Evolutionary conservation across 495 filamentous ascomycete genomes (phyloP).

Genomic region (Lophium mytilinum): DNA sequence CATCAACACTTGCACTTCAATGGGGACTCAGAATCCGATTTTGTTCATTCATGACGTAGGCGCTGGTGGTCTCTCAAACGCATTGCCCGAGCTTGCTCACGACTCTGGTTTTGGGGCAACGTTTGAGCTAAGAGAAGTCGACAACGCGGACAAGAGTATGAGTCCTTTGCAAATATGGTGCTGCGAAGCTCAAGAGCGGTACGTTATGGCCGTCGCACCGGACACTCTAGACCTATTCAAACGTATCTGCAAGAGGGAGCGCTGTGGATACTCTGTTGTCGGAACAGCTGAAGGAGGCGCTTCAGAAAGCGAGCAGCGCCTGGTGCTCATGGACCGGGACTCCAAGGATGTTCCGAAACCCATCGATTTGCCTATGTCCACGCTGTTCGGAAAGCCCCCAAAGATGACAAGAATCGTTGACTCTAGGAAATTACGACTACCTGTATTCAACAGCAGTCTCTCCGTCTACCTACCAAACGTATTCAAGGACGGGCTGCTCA

Average conservation of each 20-base stretch:
- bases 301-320: conserved; percentile 55
- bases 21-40: conserved; percentile 80
- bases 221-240: conserved; percentile 76
- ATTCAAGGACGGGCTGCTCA: conserved; percentile 57
- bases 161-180: conserved; percentile 96
- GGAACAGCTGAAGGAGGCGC: conserved; percentile 60
- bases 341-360: conserved; percentile 66
- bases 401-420: conserved; percentile 74
- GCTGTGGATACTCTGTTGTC: conserved; percentile 90
- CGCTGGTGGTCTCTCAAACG: conserved; percentile 90
- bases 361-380: conserved; percentile 86
- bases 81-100: conserved; percentile 82
- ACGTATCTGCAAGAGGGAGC: conserved; percentile 73
- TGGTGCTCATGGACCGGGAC: conserved; percentile 77
- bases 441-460: conserved; percentile 63
- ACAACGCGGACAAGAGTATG: conserved; percentile 83
- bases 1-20: conserved; percentile 81
- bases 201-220: conserved; percentile 74
- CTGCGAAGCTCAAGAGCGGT: conserved; percentile 92
- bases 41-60: conserved; percentile 96
- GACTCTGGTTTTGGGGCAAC: conserved; percentile 81
- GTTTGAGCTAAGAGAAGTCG: conserved; percentile 87
- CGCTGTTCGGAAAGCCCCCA: conserved; percentile 84
- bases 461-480: conserved; percentile 54
- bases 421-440: conserved; percentile 60